Evolutionary conservation across 108 stramenopile genomes (phyloP), one percentile per base, ranked within the genome.

Genomic region (Skeletonema tropicum): DNA sequence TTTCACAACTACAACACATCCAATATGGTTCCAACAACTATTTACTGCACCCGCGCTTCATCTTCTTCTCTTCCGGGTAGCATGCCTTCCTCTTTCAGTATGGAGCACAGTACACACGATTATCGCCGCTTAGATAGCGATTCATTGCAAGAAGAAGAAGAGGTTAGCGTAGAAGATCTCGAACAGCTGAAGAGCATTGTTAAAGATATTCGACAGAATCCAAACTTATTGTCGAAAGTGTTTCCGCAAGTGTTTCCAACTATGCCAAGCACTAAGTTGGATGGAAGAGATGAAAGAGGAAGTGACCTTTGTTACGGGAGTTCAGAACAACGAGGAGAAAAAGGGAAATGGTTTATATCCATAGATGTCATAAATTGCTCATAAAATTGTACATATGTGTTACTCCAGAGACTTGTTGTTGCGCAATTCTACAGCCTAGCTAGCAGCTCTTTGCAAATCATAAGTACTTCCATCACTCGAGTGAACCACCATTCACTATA

Each of bases 401-500:
- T 19, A 5, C 48, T 49, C 17, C 0, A 19, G 17, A 49, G 17
- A 19, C 17, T 49, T 49, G 17, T 23, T 7, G 6, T 23, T 23
- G 8, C 25, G 8, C 17, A 23, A 23, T 55, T 23, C 9, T 1
- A 23, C 25, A 23, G 3, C 6, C 23, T 25, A 45, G 15, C 42
- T 45, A 45, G 42, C 42, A 45, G 42, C 3, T 45, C 3, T 45
- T n/a, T 4, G 42, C 41, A 42, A 0, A 42, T 52, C 23, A 52
- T 52, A 15, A 42, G 14, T 42, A 14, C 7, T 12, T 49, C 1
- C 6, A 6, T 55, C 23, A 55, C 52, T 55, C 52, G 5, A 55
- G 52, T n/a, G 52, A 10, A 25, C 23, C 52, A 55, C 52, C 52
- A 23, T 30, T 66, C 15, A 66, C 41, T 66, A 79, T 38, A 5